Evolutionary conservation across 2,329 filamentous ascomycete species (phyloP), one percentile per base, ranked within the genome.

Genomic region (Fusarium neocosmosporiellum): DNA sequence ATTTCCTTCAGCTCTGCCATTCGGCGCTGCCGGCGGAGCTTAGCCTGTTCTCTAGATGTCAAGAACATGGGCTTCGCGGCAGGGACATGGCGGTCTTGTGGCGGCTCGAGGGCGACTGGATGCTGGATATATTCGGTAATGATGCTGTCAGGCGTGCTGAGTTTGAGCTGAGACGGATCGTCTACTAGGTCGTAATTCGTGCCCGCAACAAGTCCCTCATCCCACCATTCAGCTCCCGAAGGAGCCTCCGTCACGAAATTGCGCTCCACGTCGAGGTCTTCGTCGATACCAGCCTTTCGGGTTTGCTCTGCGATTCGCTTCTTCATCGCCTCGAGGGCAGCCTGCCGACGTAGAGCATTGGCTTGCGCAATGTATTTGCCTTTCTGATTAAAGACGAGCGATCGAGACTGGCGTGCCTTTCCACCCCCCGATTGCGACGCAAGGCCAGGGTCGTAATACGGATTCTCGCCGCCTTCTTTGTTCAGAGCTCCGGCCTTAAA

Each of bases 291-390:
- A n/a, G 93, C 94, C 80, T 95, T 96, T 67, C 95, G 90, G 13
- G 95, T 93, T 76, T 94, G 92, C 75, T 93, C 93, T 2, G 96
- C 96, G 75, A 99, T 97, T 64, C 93, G 90, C 85, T 93, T 95
- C 83, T 98, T 98, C 91, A 99, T 96, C 70, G 92, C 92, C 85
- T 99, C 97, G 31, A 99, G 86, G 59, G 93, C 92, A 46, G 93
- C 94, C 83, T 98, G 95, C 68, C 94, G 90, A 70, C 96, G 92
- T 60, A 98, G 85, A 65, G 95, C 95, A 80, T 94, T 96, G 9
- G 94, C 96, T 83, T 98, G 96, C 72, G 95, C 92, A 68, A 98
- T 98, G 79, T 98, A 98, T 87, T 98, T 98, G 61, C 96, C 96
- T 81, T 97, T 97, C 76, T 95, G 92, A 77, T 98, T 98, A 86